Percentiles rank a stretch among this genome's conserved stretches.
Conservation (phyloP, 257 asterid species). For the Mentha longifolia region DNA sequence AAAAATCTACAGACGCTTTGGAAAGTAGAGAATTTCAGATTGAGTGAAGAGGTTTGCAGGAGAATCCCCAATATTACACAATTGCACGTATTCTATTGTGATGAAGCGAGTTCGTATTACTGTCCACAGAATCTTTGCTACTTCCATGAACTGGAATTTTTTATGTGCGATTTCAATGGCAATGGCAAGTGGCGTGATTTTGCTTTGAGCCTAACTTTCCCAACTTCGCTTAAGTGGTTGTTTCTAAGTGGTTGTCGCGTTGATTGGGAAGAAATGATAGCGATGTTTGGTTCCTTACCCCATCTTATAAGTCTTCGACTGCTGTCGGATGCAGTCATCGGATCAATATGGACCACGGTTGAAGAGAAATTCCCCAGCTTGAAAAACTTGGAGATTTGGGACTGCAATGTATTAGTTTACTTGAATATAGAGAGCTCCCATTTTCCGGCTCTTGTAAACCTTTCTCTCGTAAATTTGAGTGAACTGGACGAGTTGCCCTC, state of each 20-base stretch:
- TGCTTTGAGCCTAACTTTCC: not conserved
- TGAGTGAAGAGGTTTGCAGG: not conserved
- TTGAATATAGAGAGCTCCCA: not conserved
- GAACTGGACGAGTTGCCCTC: no score
- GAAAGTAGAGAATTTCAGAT: not conserved
- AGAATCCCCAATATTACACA: not conserved
- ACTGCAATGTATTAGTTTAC: not conserved
- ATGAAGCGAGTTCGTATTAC: not conserved
- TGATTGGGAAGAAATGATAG: not conserved
- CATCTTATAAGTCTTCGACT: not conserved
- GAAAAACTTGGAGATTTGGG: not conserved
- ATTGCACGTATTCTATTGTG: not conserved
- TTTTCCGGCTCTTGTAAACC: no score
- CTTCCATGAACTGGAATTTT: not conserved
- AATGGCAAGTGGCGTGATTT: not conserved
- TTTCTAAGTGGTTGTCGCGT: not conserved
- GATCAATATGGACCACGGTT: not conserved
- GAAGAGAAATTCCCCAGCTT: not conserved
- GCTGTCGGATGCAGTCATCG: not conserved
- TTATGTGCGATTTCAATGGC: not conserved
- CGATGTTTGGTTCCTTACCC: conserved; percentile 5
- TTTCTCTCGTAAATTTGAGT: no score
- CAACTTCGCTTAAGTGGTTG: not conserved
- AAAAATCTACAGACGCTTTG: not conserved
- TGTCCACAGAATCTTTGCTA: not conserved